phyloP scores from a whole-genome alignment of 2,329 filamentous ascomycete genomes.

The Arachnomyces sp. region DNA sequence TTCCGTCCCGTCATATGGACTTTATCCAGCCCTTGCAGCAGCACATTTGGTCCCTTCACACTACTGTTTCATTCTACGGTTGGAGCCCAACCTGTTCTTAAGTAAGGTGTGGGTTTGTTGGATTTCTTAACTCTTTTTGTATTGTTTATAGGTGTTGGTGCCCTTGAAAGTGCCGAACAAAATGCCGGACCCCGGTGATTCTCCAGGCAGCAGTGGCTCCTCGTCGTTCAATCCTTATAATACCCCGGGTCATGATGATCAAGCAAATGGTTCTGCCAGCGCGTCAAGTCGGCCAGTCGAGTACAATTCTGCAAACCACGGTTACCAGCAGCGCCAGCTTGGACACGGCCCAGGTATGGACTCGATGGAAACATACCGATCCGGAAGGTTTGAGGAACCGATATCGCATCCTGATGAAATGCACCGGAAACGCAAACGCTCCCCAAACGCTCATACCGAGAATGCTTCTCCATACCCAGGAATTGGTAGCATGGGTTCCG shows the following conservation, averaged over 20 bases:
- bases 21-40: no score
- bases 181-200: constrained; percentile 10
- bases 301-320: background rate
- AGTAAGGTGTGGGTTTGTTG: background rate
- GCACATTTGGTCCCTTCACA: no score
- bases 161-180: constrained; percentile 5
- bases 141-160: constrained; percentile 1
- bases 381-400: no score
- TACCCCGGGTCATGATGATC: constrained; percentile 9
- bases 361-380: no score
- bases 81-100: no score
- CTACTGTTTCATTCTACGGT: no score
- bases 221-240: constrained; percentile 16
- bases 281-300: background rate
- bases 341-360: no score
- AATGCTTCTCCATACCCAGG: no score
- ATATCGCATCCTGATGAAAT: no score
- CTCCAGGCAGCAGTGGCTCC: constrained; percentile 10
- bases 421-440: constrained; percentile 11
- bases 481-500: no score
- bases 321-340: background rate
- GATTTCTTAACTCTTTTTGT: constrained; percentile 2
- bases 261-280: background rate
- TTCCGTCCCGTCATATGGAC: no score
- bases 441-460: background rate